Evolutionary conservation across 345 rosid species (phyloP).

Genomic region (Dipteronia dyeriana): DNA sequence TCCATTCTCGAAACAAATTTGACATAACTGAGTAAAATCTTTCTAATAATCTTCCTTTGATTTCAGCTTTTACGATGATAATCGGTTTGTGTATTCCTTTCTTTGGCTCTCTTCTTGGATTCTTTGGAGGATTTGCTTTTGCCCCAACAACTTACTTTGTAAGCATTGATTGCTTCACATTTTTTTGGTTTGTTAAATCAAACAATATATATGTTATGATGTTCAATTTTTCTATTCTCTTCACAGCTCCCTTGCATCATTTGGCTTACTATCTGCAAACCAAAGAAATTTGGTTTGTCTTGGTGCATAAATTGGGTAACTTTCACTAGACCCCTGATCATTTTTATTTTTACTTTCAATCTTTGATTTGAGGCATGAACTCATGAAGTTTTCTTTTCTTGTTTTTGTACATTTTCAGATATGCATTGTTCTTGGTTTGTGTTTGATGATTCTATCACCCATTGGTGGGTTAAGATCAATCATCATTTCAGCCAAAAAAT

Average conservation of each 20-base stretch:
- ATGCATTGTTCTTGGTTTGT: conserved; percentile 61
- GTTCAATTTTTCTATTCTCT: background rate
- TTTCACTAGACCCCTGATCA: background rate
- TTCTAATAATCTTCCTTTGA: background rate
- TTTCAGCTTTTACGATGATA: conserved; percentile 72
- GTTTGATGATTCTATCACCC: conserved; percentile 58
- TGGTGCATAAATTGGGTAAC: conserved; percentile 74
- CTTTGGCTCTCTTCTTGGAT: conserved; percentile 76
- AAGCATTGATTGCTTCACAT: conserved; percentile 17
- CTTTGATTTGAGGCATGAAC: background rate
- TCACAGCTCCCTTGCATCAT: conserved; percentile 74
- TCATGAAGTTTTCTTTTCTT: background rate
- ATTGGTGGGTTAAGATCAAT: conserved; percentile 69
- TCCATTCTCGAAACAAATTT: background rate
- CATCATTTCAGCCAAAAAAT: conserved; percentile 49
- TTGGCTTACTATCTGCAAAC: conserved; percentile 73
- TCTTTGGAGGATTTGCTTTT: conserved; percentile 88
- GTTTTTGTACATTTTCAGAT: conserved; percentile 32
- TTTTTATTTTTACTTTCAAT: too few species aligned
- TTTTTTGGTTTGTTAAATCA: background rate
- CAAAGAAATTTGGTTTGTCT: conserved; percentile 56
- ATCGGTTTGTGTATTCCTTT: conserved; percentile 67
- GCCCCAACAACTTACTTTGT: conserved; percentile 84
- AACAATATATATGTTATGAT: background rate
- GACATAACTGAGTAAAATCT: background rate